Evolutionary conservation across 371 early-diverging fungal genomes (phyloP), one percentile per base, ranked within the genome.

Genomic region (Mortierella sp.): DNA sequence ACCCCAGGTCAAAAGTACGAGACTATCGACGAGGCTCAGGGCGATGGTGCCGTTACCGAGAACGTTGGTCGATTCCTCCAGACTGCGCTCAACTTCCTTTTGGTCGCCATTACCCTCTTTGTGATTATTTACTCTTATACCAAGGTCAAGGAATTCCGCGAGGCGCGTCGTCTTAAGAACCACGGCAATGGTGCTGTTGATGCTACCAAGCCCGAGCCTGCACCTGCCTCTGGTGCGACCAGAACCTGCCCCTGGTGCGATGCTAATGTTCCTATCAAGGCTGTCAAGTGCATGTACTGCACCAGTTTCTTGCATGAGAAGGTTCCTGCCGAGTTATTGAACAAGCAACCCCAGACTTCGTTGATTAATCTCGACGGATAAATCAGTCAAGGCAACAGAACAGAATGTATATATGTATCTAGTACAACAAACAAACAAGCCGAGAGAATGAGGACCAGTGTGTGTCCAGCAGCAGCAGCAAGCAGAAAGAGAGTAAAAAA

Each of bases 231-330:
- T 12, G 72, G 72, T 11, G 71, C 66, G 2, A 78, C 74, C 4
- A 51, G 63, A 58, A 72, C 80, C n/a, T 85, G 85, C 64, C 75
- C 65, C 16, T 85, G 85, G 85, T 85, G 85, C 66, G 70, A 68
- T 57, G 74, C 73, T 43, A 68, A 66, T 20, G 79, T 85, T 9
- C 80, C 85, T 24, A 24, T 76, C 55, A 64, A 66, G 51, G 80
- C 84, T 43, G 68, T 77, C 69, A 85, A 85, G 76, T 85, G 85
- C 68, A 73, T 83, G 81, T 77, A 68, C 72, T 85, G 85, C 71
- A 72, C 80, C 63, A 83, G 84, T 39, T 71, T 63, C 70, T 54
- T 85, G 74, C 67, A 80, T 47, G 85, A 85, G 72, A 85, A 85
- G 75, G 79, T 78, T n/a, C 85, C 85, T 39, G 35, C n/a, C 0